Conservation (phyloP, 2,329 filamentous ascomycete genomes). For the Tetracladium maxilliforme region DNA sequence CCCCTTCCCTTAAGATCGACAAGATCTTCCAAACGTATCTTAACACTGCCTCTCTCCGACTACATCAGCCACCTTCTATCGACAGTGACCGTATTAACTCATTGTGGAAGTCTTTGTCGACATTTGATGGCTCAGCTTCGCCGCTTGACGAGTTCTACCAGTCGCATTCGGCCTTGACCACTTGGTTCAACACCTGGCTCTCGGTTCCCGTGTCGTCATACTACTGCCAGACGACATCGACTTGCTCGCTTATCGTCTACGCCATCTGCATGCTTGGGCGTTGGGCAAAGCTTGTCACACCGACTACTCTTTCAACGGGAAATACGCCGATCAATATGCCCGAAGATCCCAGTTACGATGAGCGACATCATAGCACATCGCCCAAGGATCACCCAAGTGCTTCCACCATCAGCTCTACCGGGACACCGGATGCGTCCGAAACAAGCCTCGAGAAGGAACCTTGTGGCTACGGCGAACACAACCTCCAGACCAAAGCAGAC, state of each 20-base stretch:
- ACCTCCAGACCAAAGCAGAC: too few relatives aligned
- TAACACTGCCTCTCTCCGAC: conserved; percentile 22
- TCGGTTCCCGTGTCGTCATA: conserved; percentile 25
- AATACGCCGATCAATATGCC: conserved; percentile 3
- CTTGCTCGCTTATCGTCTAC: conserved; percentile 30
- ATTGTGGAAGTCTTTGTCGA: conserved; percentile 26
- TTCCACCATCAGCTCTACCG: too few relatives aligned
- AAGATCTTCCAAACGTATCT: conserved; percentile 21
- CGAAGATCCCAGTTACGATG: conserved; percentile 5
- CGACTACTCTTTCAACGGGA: conserved; percentile 4
- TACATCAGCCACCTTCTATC: conserved; percentile 31
- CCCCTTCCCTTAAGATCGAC: conserved; percentile 19
- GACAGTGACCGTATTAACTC: conserved; percentile 23
- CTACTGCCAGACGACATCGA: conserved; percentile 27
- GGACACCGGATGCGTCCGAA: too few relatives aligned
- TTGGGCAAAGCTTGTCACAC: conserved; percentile 31
- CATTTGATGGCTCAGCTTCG: conserved; percentile 21
- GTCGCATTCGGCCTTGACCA: conserved; percentile 27
- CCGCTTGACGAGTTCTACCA: conserved; percentile 34
- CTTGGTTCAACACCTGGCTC: conserved; percentile 34
- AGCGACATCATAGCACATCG: conserved; percentile 2
- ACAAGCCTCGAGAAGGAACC: too few relatives aligned
- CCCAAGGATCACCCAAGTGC: conserved; percentile 4
- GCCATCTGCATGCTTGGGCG: conserved; percentile 33
- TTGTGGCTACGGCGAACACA: too few relatives aligned